phyloP scores from a whole-genome alignment of 192 early-diverging fungal genomes.

The Podila minutissima region DNA sequence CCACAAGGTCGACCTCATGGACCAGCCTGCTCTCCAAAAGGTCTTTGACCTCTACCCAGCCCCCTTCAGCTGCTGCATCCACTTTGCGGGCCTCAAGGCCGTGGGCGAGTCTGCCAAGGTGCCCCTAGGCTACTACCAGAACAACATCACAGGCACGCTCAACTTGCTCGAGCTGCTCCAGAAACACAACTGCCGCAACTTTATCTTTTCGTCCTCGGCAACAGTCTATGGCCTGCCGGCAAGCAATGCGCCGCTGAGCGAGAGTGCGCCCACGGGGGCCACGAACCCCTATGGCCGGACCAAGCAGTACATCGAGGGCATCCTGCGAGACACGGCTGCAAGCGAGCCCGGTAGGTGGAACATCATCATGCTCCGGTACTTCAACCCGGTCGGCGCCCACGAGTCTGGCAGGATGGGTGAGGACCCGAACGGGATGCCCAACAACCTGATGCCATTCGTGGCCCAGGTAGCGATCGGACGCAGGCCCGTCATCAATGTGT shows the following conservation, averaged over 20 bases:
- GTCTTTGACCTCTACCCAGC: constrained; percentile 47
- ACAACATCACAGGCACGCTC: constrained; percentile 91
- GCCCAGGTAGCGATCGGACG: constrained; percentile 92
- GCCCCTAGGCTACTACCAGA: constrained; percentile 90
- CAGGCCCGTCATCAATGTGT: constrained; percentile 84
- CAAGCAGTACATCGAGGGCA: constrained; percentile 85
- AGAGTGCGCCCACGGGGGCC: constrained; percentile 72
- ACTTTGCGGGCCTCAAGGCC: constrained; percentile 86
- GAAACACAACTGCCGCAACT: constrained; percentile 80
- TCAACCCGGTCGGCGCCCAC: constrained; percentile 97
- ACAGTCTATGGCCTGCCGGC: constrained; percentile 79
- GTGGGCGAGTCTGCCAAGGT: constrained; percentile 83
- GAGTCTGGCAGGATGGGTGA: constrained; percentile 92
- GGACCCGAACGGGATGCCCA: constrained; percentile 85
- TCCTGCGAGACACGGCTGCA: constrained; percentile 65
- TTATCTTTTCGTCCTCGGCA: constrained; percentile 94
- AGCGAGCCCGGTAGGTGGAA: constrained; percentile 57
- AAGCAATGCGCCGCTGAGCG: constrained; percentile 51
- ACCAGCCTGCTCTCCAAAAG: constrained; percentile 35
- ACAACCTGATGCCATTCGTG: constrained; percentile 95
- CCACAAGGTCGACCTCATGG: constrained; percentile 55
- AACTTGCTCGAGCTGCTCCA: constrained; percentile 83
- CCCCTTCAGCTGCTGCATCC: constrained; percentile 65
- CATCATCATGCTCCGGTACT: constrained; percentile 85
- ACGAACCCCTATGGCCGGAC: constrained; percentile 94